Evolutionary conservation across 805 yeast genomes (phyloP).

Genomic region (Lachancea nothofagi): DNA sequence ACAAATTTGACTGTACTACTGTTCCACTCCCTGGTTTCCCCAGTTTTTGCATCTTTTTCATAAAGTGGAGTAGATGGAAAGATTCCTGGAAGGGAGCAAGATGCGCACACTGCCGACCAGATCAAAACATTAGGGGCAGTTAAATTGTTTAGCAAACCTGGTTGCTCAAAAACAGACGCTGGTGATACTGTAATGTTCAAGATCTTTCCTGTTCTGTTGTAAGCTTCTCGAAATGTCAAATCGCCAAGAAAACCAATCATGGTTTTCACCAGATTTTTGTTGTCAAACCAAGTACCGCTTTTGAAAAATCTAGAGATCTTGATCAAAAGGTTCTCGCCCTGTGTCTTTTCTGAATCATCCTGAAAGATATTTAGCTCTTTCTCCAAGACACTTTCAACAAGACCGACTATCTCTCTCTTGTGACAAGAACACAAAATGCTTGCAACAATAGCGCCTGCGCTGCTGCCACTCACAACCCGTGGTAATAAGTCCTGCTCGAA

Average conservation of each 20-base stretch:
- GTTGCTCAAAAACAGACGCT: slow-evolving; percentile 86
- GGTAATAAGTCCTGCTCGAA: slow-evolving; percentile 74
- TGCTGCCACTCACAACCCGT: slow-evolving; percentile 83
- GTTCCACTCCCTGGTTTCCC: slow-evolving; percentile 73
- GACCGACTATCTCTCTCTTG: slow-evolving; percentile 57
- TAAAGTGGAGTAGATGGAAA: slow-evolving; percentile 81
- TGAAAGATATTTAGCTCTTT: slow-evolving; percentile 51
- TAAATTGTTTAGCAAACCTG: slow-evolving; percentile 69
- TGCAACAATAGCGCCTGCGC: slow-evolving; percentile 95
- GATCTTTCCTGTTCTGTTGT: slow-evolving; percentile 89
- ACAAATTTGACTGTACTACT: slow-evolving; percentile 68
- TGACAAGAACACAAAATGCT: slow-evolving; percentile 78
- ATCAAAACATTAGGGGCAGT: slow-evolving; percentile 78
- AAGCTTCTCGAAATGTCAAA: slow-evolving; percentile 89
- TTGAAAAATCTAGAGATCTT: slow-evolving; percentile 60
- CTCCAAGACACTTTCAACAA: slow-evolving; percentile 45
- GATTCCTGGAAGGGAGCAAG: slow-evolving; percentile 90
- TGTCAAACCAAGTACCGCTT: slow-evolving; percentile 87
- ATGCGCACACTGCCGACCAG: slow-evolving; percentile 89
- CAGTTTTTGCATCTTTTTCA: slow-evolving; percentile 74
- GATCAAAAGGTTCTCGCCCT: slow-evolving; percentile 46
- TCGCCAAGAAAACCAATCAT: slow-evolving; percentile 80
- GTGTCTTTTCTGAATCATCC: slow-evolving; percentile 44
- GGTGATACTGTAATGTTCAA: slow-evolving; percentile 91
- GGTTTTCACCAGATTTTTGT: slow-evolving; percentile 60